phyloP scores from a whole-genome alignment of 106 monocot genomes.

The Allium sativum region DNA sequence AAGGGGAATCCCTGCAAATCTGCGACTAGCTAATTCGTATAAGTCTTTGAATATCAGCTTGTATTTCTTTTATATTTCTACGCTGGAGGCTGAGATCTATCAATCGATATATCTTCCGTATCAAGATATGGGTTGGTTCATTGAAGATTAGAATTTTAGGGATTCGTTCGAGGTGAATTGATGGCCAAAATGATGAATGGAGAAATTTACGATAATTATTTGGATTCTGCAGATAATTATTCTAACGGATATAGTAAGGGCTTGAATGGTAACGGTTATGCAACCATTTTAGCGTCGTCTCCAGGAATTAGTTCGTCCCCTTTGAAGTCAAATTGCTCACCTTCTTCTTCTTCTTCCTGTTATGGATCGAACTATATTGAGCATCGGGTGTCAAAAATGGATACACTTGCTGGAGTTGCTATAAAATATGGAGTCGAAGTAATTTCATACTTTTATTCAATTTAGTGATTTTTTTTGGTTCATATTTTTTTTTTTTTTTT shows the following conservation, averaged over 20 bases:
- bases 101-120: background rate
- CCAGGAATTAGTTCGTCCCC: background rate
- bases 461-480: background rate
- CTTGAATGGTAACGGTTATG: conserved; percentile 3
- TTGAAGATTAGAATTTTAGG: background rate
- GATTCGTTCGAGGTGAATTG: background rate
- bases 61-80: background rate
- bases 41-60: background rate
- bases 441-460: background rate
- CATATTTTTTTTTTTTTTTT: background rate
- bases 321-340: conserved; percentile 4
- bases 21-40: background rate
- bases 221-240: background rate
- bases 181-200: conserved; percentile 5
- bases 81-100: conserved; percentile 8
- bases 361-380: conserved; percentile 23
- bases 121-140: background rate
- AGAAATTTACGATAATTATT: background rate
- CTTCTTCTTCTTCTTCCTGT: conserved; percentile 11
- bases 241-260: conserved; percentile 1
- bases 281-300: conserved; percentile 11
- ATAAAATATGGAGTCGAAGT: conserved; percentile 91
- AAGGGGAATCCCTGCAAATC: background rate
- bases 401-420: conserved; percentile 70
- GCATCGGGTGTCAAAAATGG: conserved; percentile 69